Evolutionary conservation across 768 basidiomycete genomes (phyloP).

Genomic region (Boletus barrowsii): DNA sequence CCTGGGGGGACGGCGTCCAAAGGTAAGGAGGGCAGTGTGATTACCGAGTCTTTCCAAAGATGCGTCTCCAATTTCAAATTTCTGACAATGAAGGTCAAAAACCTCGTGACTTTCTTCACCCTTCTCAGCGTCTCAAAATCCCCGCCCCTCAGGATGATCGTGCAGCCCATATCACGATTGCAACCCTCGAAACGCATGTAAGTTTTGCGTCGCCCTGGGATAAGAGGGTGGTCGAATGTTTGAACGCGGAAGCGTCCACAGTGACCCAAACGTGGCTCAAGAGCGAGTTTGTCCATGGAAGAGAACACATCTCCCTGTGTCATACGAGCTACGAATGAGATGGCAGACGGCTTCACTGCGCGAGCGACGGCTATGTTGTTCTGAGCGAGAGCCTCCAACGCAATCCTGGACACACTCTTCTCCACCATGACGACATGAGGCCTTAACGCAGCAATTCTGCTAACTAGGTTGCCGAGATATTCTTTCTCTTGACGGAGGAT

Average conservation of each 20-base stretch:
- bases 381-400: slow-evolving; percentile 79
- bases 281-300: slow-evolving; percentile 89
- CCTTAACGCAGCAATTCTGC: slow-evolving; percentile 84
- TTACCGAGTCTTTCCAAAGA: slow-evolving; percentile 88
- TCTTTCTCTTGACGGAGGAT: slow-evolving; percentile 91
- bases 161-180: slow-evolving; percentile 89
- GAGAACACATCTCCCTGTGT: slow-evolving; percentile 94
- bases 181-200: slow-evolving; percentile 99
- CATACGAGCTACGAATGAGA: slow-evolving; percentile 87
- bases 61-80: slow-evolving; percentile 93
- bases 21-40: slow-evolving; percentile 66
- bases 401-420: slow-evolving; percentile 86
- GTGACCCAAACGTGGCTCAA: slow-evolving; percentile 87
- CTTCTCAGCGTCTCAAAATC: slow-evolving; percentile 75
- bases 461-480: slow-evolving; percentile 83
- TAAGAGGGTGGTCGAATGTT: slow-evolving; percentile 91
- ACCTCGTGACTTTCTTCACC: slow-evolving; percentile 90
- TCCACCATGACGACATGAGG: slow-evolving; percentile 93
- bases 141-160: slow-evolving; percentile 86
- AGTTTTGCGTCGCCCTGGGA: slow-evolving; percentile 92
- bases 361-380: slow-evolving; percentile 89
- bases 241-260: slow-evolving; percentile 84
- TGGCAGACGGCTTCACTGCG: slow-evolving; percentile 82
- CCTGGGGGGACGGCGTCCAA: slow-evolving; percentile 58
- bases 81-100: slow-evolving; percentile 88